A percentile compares a stretch with the other conserved stretches of the same genome.
phyloP scores from a whole-genome alignment of 768 basidiomycete genomes.

The Termitomyces sp. region DNA sequence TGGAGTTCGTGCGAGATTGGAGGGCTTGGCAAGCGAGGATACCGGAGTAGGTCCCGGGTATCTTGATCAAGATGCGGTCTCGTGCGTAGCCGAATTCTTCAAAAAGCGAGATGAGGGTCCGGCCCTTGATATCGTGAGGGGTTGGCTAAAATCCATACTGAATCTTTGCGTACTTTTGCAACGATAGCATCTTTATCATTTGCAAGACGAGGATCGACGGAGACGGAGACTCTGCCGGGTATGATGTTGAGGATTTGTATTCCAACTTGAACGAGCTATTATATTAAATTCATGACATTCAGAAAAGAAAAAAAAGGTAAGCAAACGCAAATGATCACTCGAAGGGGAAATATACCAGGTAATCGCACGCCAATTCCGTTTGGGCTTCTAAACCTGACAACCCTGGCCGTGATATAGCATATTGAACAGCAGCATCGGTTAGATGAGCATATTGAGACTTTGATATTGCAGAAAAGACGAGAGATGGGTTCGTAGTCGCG shows the following conservation, averaged over 20 bases:
- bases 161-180: conserved; percentile 13
- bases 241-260: conserved; percentile 25
- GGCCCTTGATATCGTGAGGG: conserved; percentile 11
- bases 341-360: conserved; percentile 14
- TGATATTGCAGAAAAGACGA: conserved; percentile 25
- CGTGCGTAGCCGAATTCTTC: conserved; percentile 24
- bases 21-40: conserved; percentile 26
- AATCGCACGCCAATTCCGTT: conserved; percentile 23
- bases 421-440: conserved; percentile 22
- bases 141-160: no score
- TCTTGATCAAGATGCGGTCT: conserved; percentile 27
- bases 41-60: conserved; percentile 28
- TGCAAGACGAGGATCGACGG: conserved; percentile 29
- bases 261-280: conserved; percentile 27
- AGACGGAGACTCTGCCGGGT: conserved; percentile 28
- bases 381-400: conserved; percentile 11
- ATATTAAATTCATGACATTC: conserved; percentile 2
- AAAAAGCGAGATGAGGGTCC: conserved; percentile 20
- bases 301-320: background rate
- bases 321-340: background rate
- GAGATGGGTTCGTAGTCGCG: conserved; percentile 31
- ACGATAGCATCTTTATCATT: conserved; percentile 21
- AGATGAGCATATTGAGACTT: conserved; percentile 26
- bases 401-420: conserved; percentile 13
- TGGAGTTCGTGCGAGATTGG: conserved; percentile 10